These are phyloP conservation scores for Colletotrichum viniferum DNA, from an alignment of 2,329 filamentous ascomycete genomes.

Conservation along the genomic window DNA sequence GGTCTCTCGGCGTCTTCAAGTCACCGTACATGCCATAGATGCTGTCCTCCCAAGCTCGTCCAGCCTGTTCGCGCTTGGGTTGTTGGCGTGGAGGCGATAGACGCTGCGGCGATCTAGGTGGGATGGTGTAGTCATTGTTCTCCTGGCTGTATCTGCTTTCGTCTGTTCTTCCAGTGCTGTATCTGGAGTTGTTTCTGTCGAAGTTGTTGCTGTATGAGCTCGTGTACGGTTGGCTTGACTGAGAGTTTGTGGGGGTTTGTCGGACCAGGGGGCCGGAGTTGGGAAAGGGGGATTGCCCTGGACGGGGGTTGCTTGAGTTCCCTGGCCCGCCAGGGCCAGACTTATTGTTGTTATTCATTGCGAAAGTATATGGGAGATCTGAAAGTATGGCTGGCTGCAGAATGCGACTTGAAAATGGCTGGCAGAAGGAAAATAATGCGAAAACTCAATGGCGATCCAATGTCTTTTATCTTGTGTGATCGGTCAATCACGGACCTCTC, in stretches of 20 bases:
- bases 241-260: background rate
- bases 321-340: background rate
- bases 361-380: background rate
- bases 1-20: conserved; percentile 2
- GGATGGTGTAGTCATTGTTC: background rate
- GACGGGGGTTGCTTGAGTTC: conserved; percentile 17
- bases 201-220: conserved; percentile 21
- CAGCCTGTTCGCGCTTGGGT: background rate
- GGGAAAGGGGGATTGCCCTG: conserved; percentile 17
- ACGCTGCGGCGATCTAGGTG: background rate
- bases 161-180: conserved; percentile 5
- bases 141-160: conserved; percentile 1
- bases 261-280: background rate
- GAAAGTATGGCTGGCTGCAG: background rate
- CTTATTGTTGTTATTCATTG: background rate
- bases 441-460: background rate
- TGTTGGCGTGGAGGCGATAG: background rate
- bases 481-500: background rate
- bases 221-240: background rate
- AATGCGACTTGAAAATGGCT: background rate
- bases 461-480: background rate
- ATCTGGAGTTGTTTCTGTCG: conserved; percentile 5
- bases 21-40: conserved; percentile 19
- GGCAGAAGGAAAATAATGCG: background rate
- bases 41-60: conserved; percentile 10